Conservation (phyloP, 2,329 filamentous ascomycete species). For the Dryadomyces sulphureus region DNA sequence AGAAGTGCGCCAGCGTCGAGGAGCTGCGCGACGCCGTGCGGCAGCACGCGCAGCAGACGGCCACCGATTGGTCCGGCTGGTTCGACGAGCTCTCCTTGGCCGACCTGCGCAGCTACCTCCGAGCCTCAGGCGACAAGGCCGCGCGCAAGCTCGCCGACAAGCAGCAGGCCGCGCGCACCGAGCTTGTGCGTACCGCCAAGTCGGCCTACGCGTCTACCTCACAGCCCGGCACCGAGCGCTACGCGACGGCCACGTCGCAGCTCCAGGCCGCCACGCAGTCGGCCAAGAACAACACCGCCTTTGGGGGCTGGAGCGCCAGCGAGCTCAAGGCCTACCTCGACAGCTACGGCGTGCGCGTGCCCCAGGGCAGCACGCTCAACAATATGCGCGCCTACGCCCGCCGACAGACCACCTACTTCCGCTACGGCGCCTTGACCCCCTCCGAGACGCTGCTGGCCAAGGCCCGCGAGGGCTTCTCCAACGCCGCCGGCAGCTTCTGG, state of each 20-base stretch:
- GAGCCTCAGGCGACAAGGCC: constrained; percentile 34
- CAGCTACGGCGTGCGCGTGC: constrained; percentile 55
- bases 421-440: constrained; percentile 56
- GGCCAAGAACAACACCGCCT: constrained; percentile 50
- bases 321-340: constrained; percentile 71
- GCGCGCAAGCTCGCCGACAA: constrained; percentile 47
- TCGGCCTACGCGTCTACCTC: constrained; percentile 45
- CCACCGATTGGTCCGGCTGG: constrained; percentile 52
- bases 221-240: constrained; percentile 38
- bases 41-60: constrained; percentile 55
- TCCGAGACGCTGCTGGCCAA: constrained; percentile 51
- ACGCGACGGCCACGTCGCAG: constrained; percentile 58
- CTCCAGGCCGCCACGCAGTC: constrained; percentile 49
- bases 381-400: constrained; percentile 57
- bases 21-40: constrained; percentile 63
- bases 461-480: constrained; percentile 30
- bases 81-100: constrained; percentile 65
- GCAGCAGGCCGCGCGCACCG: constrained; percentile 53
- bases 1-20: constrained; percentile 49
- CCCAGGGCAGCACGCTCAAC: constrained; percentile 53
- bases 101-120: constrained; percentile 48
- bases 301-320: constrained; percentile 58
- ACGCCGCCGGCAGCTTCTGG: constrained; percentile 24
- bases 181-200: constrained; percentile 52
- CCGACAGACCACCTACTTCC: constrained; percentile 62